A percentile compares a stretch with the other conserved stretches of the same genome.
Evolutionary conservation across 2,329 filamentous ascomycete species (phyloP).

Genomic region (Amylocarpus encephaloides): DNA sequence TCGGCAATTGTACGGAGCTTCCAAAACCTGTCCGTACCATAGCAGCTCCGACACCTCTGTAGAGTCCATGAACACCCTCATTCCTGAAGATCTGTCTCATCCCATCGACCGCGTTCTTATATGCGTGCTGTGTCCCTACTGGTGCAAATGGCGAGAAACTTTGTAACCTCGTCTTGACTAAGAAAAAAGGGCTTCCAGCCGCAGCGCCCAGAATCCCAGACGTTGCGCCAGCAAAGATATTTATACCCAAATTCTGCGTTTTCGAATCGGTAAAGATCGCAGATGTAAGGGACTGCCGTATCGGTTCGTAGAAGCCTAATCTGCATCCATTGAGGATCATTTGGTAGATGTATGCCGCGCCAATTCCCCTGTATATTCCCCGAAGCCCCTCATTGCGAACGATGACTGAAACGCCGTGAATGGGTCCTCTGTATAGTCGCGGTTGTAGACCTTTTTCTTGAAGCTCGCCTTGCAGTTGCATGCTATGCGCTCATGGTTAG

Average conservation of each 20-base stretch:
- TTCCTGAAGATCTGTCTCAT: constrained; percentile 68
- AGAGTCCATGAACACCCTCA: constrained; percentile 77
- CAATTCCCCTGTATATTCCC: constrained; percentile 83
- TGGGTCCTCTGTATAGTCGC: constrained; percentile 81
- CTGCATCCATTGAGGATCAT: constrained; percentile 94
- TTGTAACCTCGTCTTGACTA: constrained; percentile 93
- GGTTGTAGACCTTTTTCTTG: constrained; percentile 79
- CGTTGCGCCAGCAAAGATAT: constrained; percentile 85
- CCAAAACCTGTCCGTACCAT: constrained; percentile 97
- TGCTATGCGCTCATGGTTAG: constrained; percentile 42
- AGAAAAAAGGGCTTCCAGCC: constrained; percentile 93
- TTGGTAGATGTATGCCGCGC: constrained; percentile 93
- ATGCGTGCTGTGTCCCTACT: constrained; percentile 93
- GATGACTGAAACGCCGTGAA: constrained; percentile 88
- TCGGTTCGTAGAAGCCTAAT: constrained; percentile 93
- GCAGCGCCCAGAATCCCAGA: constrained; percentile 88
- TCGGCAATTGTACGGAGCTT: constrained; percentile 91
- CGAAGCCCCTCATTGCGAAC: constrained; percentile 80
- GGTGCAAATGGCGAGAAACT: constrained; percentile 89
- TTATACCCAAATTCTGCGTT: constrained; percentile 81
- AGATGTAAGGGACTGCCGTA: constrained; percentile 65
- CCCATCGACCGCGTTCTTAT: constrained; percentile 79
- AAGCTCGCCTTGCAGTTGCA: constrained; percentile 95
- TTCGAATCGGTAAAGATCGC: constrained; percentile 64
- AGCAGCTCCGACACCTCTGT: constrained; percentile 83